These are phyloP conservation scores for Candida adriatica DNA, from an alignment of 805 yeast species.

Conservation along the genomic window DNA sequence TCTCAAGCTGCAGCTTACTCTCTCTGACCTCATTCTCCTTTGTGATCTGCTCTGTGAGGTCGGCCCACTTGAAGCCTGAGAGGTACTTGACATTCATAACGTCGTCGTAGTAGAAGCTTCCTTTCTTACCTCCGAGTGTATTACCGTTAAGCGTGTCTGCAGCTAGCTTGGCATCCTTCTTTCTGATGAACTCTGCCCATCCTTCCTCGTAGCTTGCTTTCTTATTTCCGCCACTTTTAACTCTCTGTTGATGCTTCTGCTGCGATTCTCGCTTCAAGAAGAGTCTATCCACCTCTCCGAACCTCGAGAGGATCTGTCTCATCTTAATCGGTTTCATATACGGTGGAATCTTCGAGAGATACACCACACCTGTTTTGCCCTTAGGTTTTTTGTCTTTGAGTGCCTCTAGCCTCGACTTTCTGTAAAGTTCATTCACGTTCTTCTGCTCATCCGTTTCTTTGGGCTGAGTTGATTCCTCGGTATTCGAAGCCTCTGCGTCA, in stretches of 20 bases:
- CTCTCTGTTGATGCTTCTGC: conserved; percentile 53
- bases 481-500: conserved; percentile 6
- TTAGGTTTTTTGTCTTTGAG: conserved; percentile 50
- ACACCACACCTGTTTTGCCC: conserved; percentile 83
- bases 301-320: conserved; percentile 70
- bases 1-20: conserved; percentile 79
- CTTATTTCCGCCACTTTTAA: conserved; percentile 87
- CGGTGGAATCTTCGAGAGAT: conserved; percentile 87
- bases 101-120: conserved; percentile 89
- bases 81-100: conserved; percentile 85
- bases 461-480: not conserved
- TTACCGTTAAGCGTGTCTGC: conserved; percentile 84
- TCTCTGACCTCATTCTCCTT: conserved; percentile 85
- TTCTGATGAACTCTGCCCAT: conserved; percentile 88
- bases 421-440: conserved; percentile 37
- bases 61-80: conserved; percentile 91
- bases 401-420: conserved; percentile 50
- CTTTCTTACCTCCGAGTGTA: conserved; percentile 86
- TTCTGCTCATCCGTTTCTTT: conserved; percentile 15
- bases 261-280: conserved; percentile 84
- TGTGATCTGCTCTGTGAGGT: conserved; percentile 88
- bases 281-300: conserved; percentile 84
- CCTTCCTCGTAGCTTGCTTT: conserved; percentile 87
- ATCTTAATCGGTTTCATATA: conserved; percentile 94
- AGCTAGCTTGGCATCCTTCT: conserved; percentile 82